Evolutionary conservation across 108 stramenopile genomes (phyloP), one percentile per base, ranked within the genome.

Genomic region (Nitzschia putrida): DNA sequence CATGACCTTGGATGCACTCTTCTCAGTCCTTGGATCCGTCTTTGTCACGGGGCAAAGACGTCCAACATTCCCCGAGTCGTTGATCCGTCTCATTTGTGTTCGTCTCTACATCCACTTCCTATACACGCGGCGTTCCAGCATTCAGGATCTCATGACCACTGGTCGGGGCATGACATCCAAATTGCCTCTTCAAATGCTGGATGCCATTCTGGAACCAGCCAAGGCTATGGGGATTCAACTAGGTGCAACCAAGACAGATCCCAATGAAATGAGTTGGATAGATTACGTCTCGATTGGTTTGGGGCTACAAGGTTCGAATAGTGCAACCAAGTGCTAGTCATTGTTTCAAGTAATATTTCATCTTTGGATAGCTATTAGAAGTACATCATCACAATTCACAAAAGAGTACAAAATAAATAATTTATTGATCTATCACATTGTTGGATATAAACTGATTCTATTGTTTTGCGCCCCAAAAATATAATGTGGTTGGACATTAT

Each of bases 91-190:
- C 9, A 2, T 88, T 38, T 89, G 89, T 61, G 76, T 89, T 42
- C 80, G 85, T 50, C 66, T 94, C 21, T 91, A 89, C 53, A n/a
- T 88, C 22, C 86, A 89, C 39, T 94, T 88, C 67, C 73, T 94
- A 51, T 73, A 72, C 63, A 66, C 77, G 24, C 79, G 87, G 57
- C 83, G 79, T 53, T 76, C 42, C 18, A 91, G 83, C 47, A 83
- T 88, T 18, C 29, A 63, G 7, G 56, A 78, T 10, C 68, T 86
- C 21, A 78, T 68, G 5, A 55, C 72, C 23, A 67, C 68, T 24
- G 72, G 90, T 4, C 87, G 87, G 59, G 86, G 84, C 39, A 86
- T 84, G 11, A 85, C 88, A 13, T 25, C 77, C 14, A 61, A 78
- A 34, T 40, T 88, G 24, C 84, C 88, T 12, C 74, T 81, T 57